A percentile compares a stretch with the other conserved stretches of the same genome.
These are phyloP conservation scores for Orbilia blumenaviensis DNA, from an alignment of 2,329 filamentous ascomycete genomes.

Conservation along the genomic window DNA sequence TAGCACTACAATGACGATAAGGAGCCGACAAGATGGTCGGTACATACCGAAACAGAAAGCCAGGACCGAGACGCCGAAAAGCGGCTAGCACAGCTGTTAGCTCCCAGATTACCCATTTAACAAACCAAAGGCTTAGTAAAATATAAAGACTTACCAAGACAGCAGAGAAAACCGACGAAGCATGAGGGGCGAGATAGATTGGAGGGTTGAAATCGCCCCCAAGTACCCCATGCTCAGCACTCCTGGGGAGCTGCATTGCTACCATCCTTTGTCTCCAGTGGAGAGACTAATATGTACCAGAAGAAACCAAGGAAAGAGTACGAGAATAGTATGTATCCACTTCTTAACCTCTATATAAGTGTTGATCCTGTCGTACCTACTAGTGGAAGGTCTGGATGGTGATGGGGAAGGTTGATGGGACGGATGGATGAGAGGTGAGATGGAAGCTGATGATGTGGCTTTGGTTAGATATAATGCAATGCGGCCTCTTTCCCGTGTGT, in stretches of 20 bases:
- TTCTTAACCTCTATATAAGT: slow-evolving; percentile 1
- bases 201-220: slow-evolving; percentile 21
- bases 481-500: not conserved
- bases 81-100: slow-evolving; percentile 15
- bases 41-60: slow-evolving; percentile 51
- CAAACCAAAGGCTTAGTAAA: not conserved
- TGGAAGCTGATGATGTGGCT: not conserved
- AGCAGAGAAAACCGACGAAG: slow-evolving; percentile 43
- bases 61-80: slow-evolving; percentile 48
- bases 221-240: not conserved
- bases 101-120: not conserved
- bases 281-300: not conserved
- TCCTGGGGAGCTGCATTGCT: slow-evolving; percentile 11
- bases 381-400: not conserved
- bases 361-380: slow-evolving; percentile 20
- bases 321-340: not conserved
- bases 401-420: too few species aligned
- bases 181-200: slow-evolving; percentile 39
- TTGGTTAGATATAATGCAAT: not conserved
- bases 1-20: not conserved
- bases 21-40: not conserved
- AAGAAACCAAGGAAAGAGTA: not conserved
- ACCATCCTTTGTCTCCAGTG: not conserved
- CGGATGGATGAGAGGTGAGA: not conserved
- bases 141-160: slow-evolving; percentile 38